Evolutionary conservation across 2,329 filamentous ascomycete species (phyloP).

Genomic region (Akanthomyces dipterigenus): DNA sequence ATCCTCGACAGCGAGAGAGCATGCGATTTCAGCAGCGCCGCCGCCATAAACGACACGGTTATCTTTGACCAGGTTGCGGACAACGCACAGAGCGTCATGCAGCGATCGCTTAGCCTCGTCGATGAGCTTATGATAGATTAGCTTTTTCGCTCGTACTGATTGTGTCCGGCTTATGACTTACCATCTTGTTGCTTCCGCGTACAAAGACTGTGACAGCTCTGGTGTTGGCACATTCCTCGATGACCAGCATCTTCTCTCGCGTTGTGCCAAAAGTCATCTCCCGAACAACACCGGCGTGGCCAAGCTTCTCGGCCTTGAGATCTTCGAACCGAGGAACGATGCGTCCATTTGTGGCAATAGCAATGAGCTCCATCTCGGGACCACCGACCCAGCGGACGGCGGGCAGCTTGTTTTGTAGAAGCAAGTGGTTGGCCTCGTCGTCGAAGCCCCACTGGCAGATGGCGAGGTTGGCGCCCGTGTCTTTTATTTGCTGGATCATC

Average conservation of each 20-base stretch:
- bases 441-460: conserved; percentile 99
- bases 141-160: background rate
- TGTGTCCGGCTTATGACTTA: conserved; percentile 34
- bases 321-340: conserved; percentile 98
- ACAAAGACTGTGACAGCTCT: conserved; percentile 95
- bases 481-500: conserved; percentile 98
- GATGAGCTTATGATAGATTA: conserved; percentile 64
- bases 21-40: conserved; percentile 94
- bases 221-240: conserved; percentile 98
- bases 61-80: conserved; percentile 90
- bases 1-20: conserved; percentile 91
- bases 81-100: conserved; percentile 95
- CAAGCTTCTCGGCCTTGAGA: conserved; percentile 82
- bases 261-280: conserved; percentile 98
- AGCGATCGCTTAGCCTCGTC: conserved; percentile 97
- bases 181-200: conserved; percentile 98
- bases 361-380: conserved; percentile 96
- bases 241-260: conserved; percentile 98
- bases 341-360: conserved; percentile 94
- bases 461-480: conserved; percentile 90
- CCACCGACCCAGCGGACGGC: conserved; percentile 97
- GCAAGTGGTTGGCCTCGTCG: conserved; percentile 94
- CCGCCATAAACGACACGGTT: conserved; percentile 97
- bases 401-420: conserved; percentile 91
- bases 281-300: conserved; percentile 78